Base-by-base conservation (phyloP, 2,329 filamentous ascomycete species). In the Dactylellina leptospora region DNA sequence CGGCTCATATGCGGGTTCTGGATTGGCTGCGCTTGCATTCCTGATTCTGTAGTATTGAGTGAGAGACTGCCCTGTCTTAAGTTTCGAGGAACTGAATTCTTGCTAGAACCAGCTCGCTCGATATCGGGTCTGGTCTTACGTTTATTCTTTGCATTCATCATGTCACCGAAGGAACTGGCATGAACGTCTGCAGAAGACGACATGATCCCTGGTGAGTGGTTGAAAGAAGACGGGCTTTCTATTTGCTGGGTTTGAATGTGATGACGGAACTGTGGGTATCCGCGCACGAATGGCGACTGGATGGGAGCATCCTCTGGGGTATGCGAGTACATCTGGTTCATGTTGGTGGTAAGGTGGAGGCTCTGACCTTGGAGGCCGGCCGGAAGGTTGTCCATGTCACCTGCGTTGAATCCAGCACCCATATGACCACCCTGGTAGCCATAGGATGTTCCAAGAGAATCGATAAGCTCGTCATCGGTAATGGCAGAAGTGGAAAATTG, bases 241-340 rank as follows among this genome's bases (percentile, higher is more conserved):
- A 84, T 78, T 36, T 58, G 59, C 36, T 64, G 51, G 25, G 53
- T 63, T 27, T 72, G 68, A 6, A 72, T 64, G 20, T 72, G 68
- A 22, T 59, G 68, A 47, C 59, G 59, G 25, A 64, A 59, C 28
- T 64, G 68, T 44, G 68, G 74, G 36, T 74, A 74, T 23, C 70
- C 72, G 50, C 74, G 86, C 42, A 90, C 85, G 77, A 92, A 97
- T 0, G 93, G 93, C 77, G 92, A 97, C 78, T 96, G 91, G 72
- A 96, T 93, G 4, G 93, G 92, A 58, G 92, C 90, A 56, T 92
- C 92, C 73, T 97, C 93, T 2, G 93, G 93, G 1, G 93, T 96
- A 79, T 91, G 91, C 18, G 93, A 96, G 80, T 90, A 97, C 73
- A 91, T 87, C 22, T 55, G 53, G 38, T 62, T 64, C 45, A 77